Evolutionary conservation across 257 asterid species (phyloP).

Genomic region (Cinchona pubescens): DNA sequence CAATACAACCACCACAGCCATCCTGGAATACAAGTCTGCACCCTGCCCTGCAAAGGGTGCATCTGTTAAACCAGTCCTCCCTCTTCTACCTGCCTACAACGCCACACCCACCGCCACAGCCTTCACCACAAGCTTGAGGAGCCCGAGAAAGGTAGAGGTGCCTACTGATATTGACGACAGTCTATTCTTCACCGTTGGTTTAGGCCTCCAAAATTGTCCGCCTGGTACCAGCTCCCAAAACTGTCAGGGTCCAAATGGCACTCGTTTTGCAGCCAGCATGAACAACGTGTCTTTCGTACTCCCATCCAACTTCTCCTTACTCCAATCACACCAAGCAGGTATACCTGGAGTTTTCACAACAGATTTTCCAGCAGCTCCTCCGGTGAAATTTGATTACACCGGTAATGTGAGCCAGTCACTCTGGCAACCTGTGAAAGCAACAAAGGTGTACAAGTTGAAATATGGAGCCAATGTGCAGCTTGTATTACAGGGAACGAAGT

Average conservation of each 20-base stretch:
- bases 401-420: conserved; percentile 79
- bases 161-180: conserved; percentile 74
- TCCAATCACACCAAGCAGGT: conserved; percentile 73
- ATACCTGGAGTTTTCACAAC: conserved; percentile 78
- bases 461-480: conserved; percentile 72
- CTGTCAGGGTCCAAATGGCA: conserved; percentile 91
- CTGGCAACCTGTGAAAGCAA: conserved; percentile 69
- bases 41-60: conserved; percentile 48
- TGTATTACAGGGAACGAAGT: conserved; percentile 82
- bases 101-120: conserved; percentile 76
- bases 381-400: conserved; percentile 63
- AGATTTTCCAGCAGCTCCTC: conserved; percentile 75
- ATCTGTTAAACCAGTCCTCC: conserved; percentile 41
- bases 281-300: conserved; percentile 76
- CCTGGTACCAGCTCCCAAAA: conserved; percentile 38
- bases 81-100: conserved; percentile 68
- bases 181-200: conserved; percentile 69
- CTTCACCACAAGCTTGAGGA: conserved; percentile 62
- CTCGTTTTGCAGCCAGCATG: conserved; percentile 87
- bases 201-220: conserved; percentile 73
- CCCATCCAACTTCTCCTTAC: conserved; percentile 67
- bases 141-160: conserved; percentile 50
- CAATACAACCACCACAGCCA: conserved; percentile 90
- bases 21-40: conserved; percentile 59
- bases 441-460: conserved; percentile 57